Evolutionary conservation across 129 eudicot genomes (phyloP).

Genomic region (Escallonia rubra): DNA sequence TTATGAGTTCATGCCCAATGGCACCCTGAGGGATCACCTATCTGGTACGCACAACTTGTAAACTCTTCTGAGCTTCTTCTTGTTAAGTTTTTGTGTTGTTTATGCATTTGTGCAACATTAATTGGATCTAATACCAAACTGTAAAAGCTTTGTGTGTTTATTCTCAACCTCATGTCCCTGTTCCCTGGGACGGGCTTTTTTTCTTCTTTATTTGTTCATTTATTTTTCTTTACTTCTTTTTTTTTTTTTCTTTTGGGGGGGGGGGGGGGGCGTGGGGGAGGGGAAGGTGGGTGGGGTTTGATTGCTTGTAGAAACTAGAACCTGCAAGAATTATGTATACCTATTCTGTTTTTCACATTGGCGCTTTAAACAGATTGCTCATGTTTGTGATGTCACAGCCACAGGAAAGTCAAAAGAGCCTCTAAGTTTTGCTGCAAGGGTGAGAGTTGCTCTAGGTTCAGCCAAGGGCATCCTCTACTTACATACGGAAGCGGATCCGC

Average conservation of each 20-base stretch:
- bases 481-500: constrained; percentile 90
- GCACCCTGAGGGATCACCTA: constrained; percentile 78
- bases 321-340: too few species aligned
- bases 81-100: background rate
- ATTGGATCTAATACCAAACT: background rate
- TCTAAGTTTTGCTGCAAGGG: constrained; percentile 57
- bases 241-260: background rate
- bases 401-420: constrained; percentile 52
- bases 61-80: constrained; percentile 1
- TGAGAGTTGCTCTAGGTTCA: constrained; percentile 59
- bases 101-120: background rate
- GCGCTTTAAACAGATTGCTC: background rate
- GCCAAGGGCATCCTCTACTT: constrained; percentile 87
- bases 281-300: background rate
- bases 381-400: constrained; percentile 4
- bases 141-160: background rate
- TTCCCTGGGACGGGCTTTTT: too few species aligned
- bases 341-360: background rate
- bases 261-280: background rate
- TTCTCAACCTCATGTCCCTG: too few species aligned
- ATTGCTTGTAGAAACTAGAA: background rate
- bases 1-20: constrained; percentile 93
- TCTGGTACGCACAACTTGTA: constrained; percentile 42
- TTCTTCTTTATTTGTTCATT: background rate
- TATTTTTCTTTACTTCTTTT: too few species aligned